Evolutionary conservation across 345 rosid species (phyloP).

Genomic region (Firmiana major): DNA sequence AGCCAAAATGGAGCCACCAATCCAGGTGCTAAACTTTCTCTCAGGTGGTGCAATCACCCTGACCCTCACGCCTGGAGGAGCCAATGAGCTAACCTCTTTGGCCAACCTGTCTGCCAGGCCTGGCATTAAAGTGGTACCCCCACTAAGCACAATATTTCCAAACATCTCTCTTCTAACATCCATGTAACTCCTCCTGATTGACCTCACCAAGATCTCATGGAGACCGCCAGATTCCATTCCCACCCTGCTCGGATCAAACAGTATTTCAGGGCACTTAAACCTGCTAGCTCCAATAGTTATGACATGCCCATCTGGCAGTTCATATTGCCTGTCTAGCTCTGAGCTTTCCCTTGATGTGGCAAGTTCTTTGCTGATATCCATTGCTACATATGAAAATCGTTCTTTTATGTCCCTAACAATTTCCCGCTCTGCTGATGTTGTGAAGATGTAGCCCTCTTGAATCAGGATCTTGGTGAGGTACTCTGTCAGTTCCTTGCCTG

Average conservation of each 20-base stretch:
- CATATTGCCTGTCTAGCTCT: slow-evolving; percentile 39
- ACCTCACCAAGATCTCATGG: slow-evolving; percentile 38
- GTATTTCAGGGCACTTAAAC: slow-evolving; percentile 45
- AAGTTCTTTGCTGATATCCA: slow-evolving; percentile 41
- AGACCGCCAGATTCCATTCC: slow-evolving; percentile 52
- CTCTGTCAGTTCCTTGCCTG: slow-evolving; percentile 21
- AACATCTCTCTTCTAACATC: slow-evolving; percentile 47
- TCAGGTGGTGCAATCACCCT: slow-evolving; percentile 55
- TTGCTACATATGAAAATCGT: slow-evolving; percentile 40
- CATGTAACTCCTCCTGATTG: slow-evolving; percentile 40
- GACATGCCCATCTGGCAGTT: slow-evolving; percentile 54
- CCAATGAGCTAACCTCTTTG: slow-evolving; percentile 41
- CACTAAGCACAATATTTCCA: slow-evolving; percentile 50
- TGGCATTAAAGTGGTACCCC: slow-evolving; percentile 47
- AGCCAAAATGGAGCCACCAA: slow-evolving; percentile 54
- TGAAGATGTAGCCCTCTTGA: slow-evolving; percentile 30
- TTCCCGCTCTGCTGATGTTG: slow-evolving; percentile 45
- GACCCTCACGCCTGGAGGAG: slow-evolving; percentile 42
- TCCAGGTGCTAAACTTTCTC: slow-evolving; percentile 54
- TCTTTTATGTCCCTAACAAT: slow-evolving; percentile 51
- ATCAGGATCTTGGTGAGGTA: slow-evolving; percentile 21
- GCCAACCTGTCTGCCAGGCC: slow-evolving; percentile 47
- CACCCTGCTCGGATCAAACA: slow-evolving; percentile 36
- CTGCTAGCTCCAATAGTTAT: slow-evolving; percentile 43
- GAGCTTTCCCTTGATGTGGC: slow-evolving; percentile 37